Evolutionary conservation across 1,284 basidiomycete species (phyloP).

Genomic region (Cronartium quercuum): DNA sequence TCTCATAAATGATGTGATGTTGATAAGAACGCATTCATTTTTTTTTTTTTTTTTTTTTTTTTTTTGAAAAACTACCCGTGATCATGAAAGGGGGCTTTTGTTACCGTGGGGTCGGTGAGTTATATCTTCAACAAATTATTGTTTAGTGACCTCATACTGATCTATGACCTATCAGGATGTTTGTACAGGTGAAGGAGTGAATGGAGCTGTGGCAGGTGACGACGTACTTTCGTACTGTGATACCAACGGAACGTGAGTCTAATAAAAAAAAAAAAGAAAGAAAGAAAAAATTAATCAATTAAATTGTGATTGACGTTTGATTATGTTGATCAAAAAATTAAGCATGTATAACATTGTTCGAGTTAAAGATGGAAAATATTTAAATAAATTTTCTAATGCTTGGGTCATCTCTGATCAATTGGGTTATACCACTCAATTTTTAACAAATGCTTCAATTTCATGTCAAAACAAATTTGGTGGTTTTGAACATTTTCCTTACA

Average conservation of each 20-base stretch:
- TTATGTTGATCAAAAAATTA: not conserved
- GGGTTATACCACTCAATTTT: conserved; percentile 36
- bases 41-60: not conserved
- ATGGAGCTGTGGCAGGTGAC: conserved; percentile 30
- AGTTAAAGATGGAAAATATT: conserved; percentile 26
- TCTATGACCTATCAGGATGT: conserved; percentile 18
- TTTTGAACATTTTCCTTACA: conserved; percentile 36
- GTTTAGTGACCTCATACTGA: not conserved
- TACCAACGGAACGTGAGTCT: conserved; percentile 37
- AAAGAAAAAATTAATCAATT: not conserved
- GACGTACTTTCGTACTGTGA: conserved; percentile 35
- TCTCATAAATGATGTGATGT: not conserved
- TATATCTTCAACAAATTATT: not conserved
- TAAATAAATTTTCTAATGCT: conserved; percentile 16
- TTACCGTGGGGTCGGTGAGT: conserved; percentile 32
- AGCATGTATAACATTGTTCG: conserved; percentile 38
- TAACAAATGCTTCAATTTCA: conserved; percentile 34
- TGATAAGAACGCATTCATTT: not conserved
- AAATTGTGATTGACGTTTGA: not conserved
- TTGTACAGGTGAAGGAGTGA: conserved; percentile 24
- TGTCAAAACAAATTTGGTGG: conserved; percentile 38
- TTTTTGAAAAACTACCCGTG: not conserved
- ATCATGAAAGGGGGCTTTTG: conserved; percentile 28
- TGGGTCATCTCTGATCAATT: conserved; percentile 29
- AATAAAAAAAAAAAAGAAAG: no score